Base-by-base conservation (phyloP, 352 stramenopile genomes). In the Aphanomyces astaci region DNA sequence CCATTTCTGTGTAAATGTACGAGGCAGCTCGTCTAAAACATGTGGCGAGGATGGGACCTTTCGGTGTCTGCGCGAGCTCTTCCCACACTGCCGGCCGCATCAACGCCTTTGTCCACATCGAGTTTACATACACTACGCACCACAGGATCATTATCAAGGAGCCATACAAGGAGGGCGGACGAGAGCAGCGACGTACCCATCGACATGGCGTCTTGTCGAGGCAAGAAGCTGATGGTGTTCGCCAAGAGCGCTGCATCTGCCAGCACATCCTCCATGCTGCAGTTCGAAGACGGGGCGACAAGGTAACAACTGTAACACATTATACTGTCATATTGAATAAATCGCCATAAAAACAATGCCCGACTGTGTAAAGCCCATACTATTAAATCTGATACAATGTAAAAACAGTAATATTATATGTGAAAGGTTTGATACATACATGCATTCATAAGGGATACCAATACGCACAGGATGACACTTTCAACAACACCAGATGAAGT, bases 1-100 rank as follows among this genome's bases (percentile, higher is more conserved):
- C 87, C 36, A 92, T 74, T 71, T 95, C 87, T n/a, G 85, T 84
- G 71, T 92, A 93, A 72, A 80, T 89, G 64, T 95, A 95, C 56
- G 83, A 93, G 13, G 85, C 77, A 11, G 87, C 87, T 45, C 87
- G 81, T 60, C 87, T 85, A 69, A 95, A 95, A 71, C 84, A 91
- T 52, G 88, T 93, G 25, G 80, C 70, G 30, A 95, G 70, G 71
- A 94, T 73, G 46, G 87, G 87, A 68, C 89, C 75, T 45, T 88
- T 81, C 9, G 87, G 87, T 53, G 92, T 79, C n/a, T 75, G 76
- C 17, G 85, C 82, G 27, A 90, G 79, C 25, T 92, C 86, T 68
- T 95, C 87, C 87, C 87, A 95, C 46, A 93, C 75, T 2, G 75
- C 73, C 0, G 87, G 87, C 65, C 87, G 89, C 79, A 90, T 91